These are phyloP conservation scores for Pichia insulana DNA, from an alignment of 805 yeast species.

Conservation along the genomic window DNA sequence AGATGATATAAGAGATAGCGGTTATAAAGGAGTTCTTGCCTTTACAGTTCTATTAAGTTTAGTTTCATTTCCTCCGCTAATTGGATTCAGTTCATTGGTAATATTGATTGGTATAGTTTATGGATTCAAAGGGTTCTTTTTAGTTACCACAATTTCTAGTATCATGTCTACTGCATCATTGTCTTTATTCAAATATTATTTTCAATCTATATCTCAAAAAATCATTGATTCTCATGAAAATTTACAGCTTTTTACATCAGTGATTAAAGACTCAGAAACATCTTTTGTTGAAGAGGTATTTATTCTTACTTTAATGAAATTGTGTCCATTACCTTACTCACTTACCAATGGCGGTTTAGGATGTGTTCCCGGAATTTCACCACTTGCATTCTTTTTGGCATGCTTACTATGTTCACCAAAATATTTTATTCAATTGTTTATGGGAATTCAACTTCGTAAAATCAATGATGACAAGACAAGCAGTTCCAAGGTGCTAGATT, in stretches of 20 bases:
- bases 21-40: conserved; percentile 25
- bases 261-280: conserved; percentile 45
- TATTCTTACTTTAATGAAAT: conserved; percentile 60
- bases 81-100: conserved; percentile 70
- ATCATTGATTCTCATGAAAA: conserved; percentile 54
- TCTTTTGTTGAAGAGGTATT: conserved; percentile 47
- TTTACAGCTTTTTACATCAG: conserved; percentile 66
- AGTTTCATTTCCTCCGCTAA: conserved; percentile 84
- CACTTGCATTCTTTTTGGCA: conserved; percentile 57
- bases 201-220: conserved; percentile 48
- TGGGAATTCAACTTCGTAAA: conserved; percentile 66
- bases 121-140: conserved; percentile 80
- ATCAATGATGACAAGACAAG: conserved; percentile 46
- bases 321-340: conserved; percentile 92
- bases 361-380: conserved; percentile 67
- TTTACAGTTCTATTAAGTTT: conserved; percentile 46
- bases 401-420: conserved; percentile 77
- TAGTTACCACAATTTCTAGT: conserved; percentile 60
- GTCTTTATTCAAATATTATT: conserved; percentile 49
- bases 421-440: conserved; percentile 61
- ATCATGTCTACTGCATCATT: conserved; percentile 74
- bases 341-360: conserved; percentile 89
- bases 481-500: conserved; percentile 48
- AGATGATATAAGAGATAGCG: conserved; percentile 31
- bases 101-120: conserved; percentile 71